Base-by-base conservation (phyloP, 2,329 filamentous ascomycete species). In the Paramyrothecium roridum region DNA sequence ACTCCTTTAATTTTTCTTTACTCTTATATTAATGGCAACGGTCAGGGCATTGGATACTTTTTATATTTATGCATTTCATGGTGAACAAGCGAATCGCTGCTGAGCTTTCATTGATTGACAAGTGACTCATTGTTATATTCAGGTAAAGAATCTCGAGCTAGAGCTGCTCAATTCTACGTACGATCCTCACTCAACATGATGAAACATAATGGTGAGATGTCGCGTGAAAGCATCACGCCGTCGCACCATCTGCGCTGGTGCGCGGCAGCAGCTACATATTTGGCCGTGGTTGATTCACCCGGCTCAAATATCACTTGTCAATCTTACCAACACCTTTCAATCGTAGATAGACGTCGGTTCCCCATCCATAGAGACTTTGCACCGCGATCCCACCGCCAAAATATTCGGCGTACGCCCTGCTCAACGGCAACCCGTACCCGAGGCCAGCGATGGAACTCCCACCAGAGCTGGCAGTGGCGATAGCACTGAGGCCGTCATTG, bases 361-460 rank as follows among this genome's bases (percentile, higher is more conserved):
- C 95, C 95, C 95, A 99, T 3, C 95, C 93, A 77, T 91, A 95
- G 49, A 98, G 74, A 69, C 91, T 97, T 79, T 99, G 93, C n/a
- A 99, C 87, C 4, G 87, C 87, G 56, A 99, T 95, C 3, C 93
- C 93, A 1, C 95, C 95, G 2, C 95, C 95, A 77, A 99, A 99
- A 66, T 98, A 99, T 76, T 99, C 93, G 1, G 95, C 95, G 68
- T 99, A 99, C 0, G 95, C 93, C 58, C 95, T 82, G 53, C 92
- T 92, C 21, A 99, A 74, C 1, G 95, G 95, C 59, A 99, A 70
- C 0, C 95, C 95, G 69, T 99, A 99, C 1, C 95, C 95, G 50
- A 99, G 73, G 0, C 95, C 95, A 0, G 95, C 95, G 57, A 99
- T 96, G 48, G 90, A 93, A 68, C 89, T 93, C 1, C 84, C 82